phyloP scores from a whole-genome alignment of 2,329 filamentous ascomycete species.

The Fusarium sp. region DNA sequence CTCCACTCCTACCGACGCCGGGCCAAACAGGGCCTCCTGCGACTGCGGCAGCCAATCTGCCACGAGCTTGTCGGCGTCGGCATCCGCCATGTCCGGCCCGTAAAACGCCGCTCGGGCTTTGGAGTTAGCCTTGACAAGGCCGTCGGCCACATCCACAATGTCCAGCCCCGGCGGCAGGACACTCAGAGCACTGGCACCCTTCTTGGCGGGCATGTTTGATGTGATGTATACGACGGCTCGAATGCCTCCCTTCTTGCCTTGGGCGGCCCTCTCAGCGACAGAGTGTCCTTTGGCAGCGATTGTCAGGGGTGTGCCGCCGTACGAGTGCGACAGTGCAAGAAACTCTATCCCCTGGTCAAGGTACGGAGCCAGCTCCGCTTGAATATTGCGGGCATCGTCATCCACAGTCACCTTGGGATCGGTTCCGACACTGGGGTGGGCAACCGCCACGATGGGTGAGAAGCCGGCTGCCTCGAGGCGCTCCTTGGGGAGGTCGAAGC shows the following conservation, averaged over 20 bases:
- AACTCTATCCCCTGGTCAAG: conserved; percentile 8
- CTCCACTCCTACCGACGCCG: conserved; percentile 1
- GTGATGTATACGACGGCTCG: conserved; percentile 7
- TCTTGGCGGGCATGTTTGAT: conserved; percentile 8
- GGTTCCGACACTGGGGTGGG: conserved; percentile 1
- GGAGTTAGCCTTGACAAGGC: background rate
- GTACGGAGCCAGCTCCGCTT: background rate
- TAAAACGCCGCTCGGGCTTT: conserved; percentile 13
- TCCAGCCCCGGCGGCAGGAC: conserved; percentile 6
- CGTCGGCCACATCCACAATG: conserved; percentile 15
- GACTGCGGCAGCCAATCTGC: conserved; percentile 1
- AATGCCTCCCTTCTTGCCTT: conserved; percentile 5
- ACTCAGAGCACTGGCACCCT: conserved; percentile 12
- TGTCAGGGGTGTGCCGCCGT: conserved; percentile 10
- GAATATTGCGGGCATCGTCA: conserved; percentile 9
- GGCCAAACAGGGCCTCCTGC: conserved; percentile 3
- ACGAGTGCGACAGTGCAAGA: conserved; percentile 5
- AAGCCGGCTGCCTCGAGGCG: conserved; percentile 6
- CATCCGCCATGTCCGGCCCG: conserved; percentile 15
- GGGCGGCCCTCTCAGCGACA: background rate
- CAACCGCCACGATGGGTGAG: conserved; percentile 7
- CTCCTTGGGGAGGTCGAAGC: background rate
- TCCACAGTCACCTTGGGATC: conserved; percentile 1
- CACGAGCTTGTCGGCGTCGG: conserved; percentile 1
- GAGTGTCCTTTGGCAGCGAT: conserved; percentile 4